Percentiles rank a stretch among this genome's conserved stretches.
phyloP scores from a whole-genome alignment of 2,329 filamentous ascomycete species.

The Scedosporium minutisporum region DNA sequence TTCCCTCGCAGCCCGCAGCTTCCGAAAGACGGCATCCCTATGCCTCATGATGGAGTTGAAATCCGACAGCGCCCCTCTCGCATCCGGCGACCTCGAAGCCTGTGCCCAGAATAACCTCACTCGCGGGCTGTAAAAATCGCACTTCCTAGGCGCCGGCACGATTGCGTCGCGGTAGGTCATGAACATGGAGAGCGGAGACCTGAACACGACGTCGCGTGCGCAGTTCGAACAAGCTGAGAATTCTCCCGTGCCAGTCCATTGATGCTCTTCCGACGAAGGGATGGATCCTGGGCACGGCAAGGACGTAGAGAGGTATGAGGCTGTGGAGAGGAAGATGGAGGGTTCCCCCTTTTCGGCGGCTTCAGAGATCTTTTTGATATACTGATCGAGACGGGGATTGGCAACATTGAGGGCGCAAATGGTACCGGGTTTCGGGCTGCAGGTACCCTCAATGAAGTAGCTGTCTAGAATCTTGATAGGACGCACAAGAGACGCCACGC shows the following conservation, averaged over 20 bases:
- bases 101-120: constrained; percentile 5
- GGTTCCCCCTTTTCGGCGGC: constrained; percentile 5
- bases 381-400: constrained; percentile 5
- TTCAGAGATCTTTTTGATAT: constrained; percentile 7
- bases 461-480: constrained; percentile 4
- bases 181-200: constrained; percentile 3
- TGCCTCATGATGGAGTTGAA: constrained; percentile 5
- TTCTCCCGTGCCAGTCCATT: constrained; percentile 5
- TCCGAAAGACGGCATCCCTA: constrained; percentile 3
- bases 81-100: neutral
- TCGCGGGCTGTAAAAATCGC: constrained; percentile 3
- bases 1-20: neutral
- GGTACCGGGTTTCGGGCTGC: neutral
- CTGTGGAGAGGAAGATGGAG: constrained; percentile 3
- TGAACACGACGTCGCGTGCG: constrained; percentile 4
- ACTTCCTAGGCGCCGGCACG: neutral
- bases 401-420: constrained; percentile 5
- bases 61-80: neutral
- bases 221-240: constrained; percentile 6
- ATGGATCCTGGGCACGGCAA: neutral
- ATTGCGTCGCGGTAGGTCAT: constrained; percentile 6
- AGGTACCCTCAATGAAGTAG: neutral
- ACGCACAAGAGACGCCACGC: constrained; percentile 1
- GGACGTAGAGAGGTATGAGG: constrained; percentile 3
- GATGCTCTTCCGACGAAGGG: neutral